Base-by-base conservation (phyloP, 192 early-diverging fungal species). In the Backusella tuberculispora region DNA sequence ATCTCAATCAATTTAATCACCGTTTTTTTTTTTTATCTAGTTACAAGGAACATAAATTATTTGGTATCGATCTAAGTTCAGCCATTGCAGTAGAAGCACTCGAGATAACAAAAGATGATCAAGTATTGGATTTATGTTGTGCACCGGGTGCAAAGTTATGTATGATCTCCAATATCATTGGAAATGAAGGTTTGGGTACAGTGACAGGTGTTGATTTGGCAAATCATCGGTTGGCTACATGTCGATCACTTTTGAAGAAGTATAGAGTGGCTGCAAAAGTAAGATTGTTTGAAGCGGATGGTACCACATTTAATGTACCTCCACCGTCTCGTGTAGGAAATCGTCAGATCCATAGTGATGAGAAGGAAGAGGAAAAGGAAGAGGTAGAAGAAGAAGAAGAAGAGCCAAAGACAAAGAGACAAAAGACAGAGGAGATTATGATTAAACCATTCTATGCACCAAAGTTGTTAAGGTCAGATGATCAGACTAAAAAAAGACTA, bases 131-230 rank as follows among this genome's bases (percentile, higher is more conserved):
- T 80, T 60, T 87, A 40, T 90, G 87, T 67, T 83, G 86, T 60
- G 88, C 85, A 7, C 88, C 88, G 8, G 87, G 98, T 0, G 92
- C 90, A 26, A 99, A 99, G 73, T 86, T 99, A 17, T 91, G 94
- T 71, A 86, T 93, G 74, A 83, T 97, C 26, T 83, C 89, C 5
- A 93, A 98, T 71, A 46, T 95, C 13, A 78, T 93, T 47, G 87
- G 81, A 6, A 65, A 71, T 26, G 81, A 88, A 17, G 88, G 86
- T 9, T 90, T 90, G 19, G 98, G 98, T 1, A 93, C 94, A 0
- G 91, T 96, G 5, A 99, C 98, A 0, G 98, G 96, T 2, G 95
- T 99, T 0, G 98, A 99, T 76, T 83, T 98, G 37, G 90, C 90
- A 2, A 26, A 74, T 4, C 86, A 93, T 70, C 86, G 98, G 10